phyloP scores from a whole-genome alignment of 305 asterid genomes.

The Rubia occidens region DNA sequence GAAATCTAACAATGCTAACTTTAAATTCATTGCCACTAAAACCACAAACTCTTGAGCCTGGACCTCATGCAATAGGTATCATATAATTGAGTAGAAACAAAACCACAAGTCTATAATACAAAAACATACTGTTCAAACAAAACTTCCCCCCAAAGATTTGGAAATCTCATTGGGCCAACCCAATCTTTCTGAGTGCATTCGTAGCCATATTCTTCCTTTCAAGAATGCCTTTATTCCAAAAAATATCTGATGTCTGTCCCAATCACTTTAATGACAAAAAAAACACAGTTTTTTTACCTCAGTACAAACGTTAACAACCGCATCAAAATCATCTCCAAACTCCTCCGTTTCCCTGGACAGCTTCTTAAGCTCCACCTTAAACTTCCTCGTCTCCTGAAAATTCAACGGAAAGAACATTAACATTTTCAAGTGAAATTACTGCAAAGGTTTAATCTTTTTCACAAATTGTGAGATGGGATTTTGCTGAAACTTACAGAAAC shows the following conservation, averaged over 20 bases:
- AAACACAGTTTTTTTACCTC: conserved; percentile 27
- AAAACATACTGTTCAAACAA: not conserved
- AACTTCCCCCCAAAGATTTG: not conserved
- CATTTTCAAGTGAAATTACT: not conserved
- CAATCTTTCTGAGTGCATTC: conserved; percentile 3
- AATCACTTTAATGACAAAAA: not conserved
- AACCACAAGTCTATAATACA: not conserved
- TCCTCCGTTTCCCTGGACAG: conserved; percentile 40
- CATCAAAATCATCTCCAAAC: conserved; percentile 44
- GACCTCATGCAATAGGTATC: not conserved
- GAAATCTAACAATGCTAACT: not conserved
- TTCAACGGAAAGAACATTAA: not conserved
- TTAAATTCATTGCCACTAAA: not conserved
- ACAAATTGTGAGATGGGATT: not conserved
- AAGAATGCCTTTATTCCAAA: not conserved
- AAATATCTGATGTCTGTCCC: not conserved
- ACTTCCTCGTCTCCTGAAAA: conserved; percentile 46
- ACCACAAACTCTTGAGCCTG: not conserved
- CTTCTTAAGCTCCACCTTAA: conserved; percentile 39
- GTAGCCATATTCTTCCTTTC: conserved; percentile 3
- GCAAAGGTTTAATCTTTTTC: not conserved
- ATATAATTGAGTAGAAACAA: conserved; percentile 8
- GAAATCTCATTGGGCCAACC: not conserved
- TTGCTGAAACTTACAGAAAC: conserved; percentile 29
- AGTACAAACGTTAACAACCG: conserved; percentile 40